phyloP scores from a whole-genome alignment of 2,329 filamentous ascomycete species.

The Fusarium sp. region DNA sequence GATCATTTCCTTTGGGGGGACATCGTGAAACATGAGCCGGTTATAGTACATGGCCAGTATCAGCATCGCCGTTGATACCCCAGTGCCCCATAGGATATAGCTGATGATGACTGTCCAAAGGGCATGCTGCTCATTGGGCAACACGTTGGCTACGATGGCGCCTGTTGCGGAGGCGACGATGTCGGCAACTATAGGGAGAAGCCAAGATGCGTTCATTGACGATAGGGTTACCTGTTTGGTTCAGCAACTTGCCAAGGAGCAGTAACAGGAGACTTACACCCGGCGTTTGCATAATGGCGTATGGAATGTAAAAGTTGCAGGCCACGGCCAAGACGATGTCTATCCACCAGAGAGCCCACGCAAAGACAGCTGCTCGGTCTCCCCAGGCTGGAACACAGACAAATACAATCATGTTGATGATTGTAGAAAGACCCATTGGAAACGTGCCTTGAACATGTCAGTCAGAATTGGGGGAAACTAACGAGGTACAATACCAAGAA shows the following conservation, averaged over 20 bases:
- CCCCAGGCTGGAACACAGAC: conserved; percentile 70
- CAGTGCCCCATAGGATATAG: conserved; percentile 73
- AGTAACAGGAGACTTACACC: conserved; percentile 48
- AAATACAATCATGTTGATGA: conserved; percentile 69
- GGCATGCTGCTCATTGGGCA: conserved; percentile 62
- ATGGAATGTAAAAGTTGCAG: conserved; percentile 62
- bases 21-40: conserved; percentile 68
- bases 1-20: conserved; percentile 70
- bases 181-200: conserved; percentile 71
- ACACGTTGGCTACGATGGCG: conserved; percentile 65
- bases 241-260: conserved; percentile 5
- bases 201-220: conserved; percentile 68
- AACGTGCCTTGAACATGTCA: conserved; percentile 62
- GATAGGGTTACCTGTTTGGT: conserved; percentile 32
- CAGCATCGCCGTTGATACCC: conserved; percentile 62
- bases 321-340: conserved; percentile 60
- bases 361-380: conserved; percentile 59
- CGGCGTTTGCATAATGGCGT: conserved; percentile 53
- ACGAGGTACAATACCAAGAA: conserved; percentile 5
- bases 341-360: conserved; percentile 67
- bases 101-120: conserved; percentile 67
- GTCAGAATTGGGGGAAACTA: not conserved
- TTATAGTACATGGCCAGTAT: conserved; percentile 72
- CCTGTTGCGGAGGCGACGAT: conserved; percentile 72
- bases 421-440: conserved; percentile 72